Evolutionary conservation across 1,139 yeast species (phyloP).

Genomic region (Blastobotrys persicus): DNA sequence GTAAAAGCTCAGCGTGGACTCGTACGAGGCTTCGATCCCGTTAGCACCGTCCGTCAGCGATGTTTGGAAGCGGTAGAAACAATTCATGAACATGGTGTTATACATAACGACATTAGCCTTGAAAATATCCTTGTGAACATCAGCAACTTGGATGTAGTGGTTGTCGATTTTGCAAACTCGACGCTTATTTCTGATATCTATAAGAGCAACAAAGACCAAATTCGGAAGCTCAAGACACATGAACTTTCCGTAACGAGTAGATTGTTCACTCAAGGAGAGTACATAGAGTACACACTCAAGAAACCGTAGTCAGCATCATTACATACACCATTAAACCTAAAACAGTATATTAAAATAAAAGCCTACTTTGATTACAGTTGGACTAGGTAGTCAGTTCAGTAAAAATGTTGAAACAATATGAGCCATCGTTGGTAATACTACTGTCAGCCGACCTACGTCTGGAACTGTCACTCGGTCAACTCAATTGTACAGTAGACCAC

Average conservation of each 20-base stretch:
- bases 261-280: neutral
- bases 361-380: neutral
- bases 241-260: neutral
- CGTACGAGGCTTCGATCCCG: neutral
- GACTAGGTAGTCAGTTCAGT: neutral
- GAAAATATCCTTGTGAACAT: conserved; percentile 3
- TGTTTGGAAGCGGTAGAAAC: neutral
- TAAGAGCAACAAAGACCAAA: neutral
- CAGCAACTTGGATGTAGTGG: neutral
- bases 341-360: too few relatives aligned
- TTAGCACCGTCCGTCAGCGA: neutral
- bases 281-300: neutral
- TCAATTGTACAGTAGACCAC: too few relatives aligned
- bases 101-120: conserved; percentile 3
- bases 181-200: neutral
- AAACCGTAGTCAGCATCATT: neutral
- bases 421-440: too few relatives aligned
- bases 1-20: neutral
- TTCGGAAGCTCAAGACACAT: neutral
- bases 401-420: too few relatives aligned
- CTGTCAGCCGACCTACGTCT: too few relatives aligned
- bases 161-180: conserved; percentile 3
- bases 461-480: too few relatives aligned
- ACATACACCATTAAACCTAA: too few relatives aligned
- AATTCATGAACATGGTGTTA: neutral